Conservation (phyloP, 1,284 basidiomycete genomes). For the Calocybe gambosa region DNA sequence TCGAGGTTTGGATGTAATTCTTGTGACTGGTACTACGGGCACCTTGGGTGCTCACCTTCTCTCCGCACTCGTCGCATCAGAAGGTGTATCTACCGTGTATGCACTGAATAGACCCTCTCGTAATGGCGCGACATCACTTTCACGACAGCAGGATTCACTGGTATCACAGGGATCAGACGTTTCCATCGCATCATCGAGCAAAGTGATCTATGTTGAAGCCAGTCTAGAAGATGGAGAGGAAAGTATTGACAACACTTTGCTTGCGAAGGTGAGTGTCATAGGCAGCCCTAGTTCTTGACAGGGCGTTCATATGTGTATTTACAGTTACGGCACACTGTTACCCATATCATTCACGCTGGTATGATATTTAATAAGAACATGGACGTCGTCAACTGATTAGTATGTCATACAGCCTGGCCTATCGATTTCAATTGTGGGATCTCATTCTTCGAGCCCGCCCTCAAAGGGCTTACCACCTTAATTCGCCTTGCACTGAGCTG, state of each 20-base stretch:
- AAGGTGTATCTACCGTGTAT: slow-evolving; percentile 1
- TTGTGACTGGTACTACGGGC: slow-evolving; percentile 9
- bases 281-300: no score
- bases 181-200: neutral
- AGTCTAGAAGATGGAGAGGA: neutral
- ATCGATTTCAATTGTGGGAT: slow-evolving; percentile 8
- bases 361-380: neutral
- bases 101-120: slow-evolving; percentile 8
- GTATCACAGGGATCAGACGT: slow-evolving; percentile 1
- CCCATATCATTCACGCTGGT: slow-evolving; percentile 6
- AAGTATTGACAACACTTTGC: slow-evolving; percentile 1
- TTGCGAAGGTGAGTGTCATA: neutral
- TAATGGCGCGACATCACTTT: neutral
- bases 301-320: no score
- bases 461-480: slow-evolving; percentile 3
- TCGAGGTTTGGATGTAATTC: neutral
- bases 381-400: neutral
- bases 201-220: slow-evolving; percentile 1
- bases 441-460: neutral
- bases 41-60: slow-evolving; percentile 6
- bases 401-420: slow-evolving; percentile 3
- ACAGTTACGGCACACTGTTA: neutral
- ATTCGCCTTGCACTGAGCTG: no score
- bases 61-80: neutral
- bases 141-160: neutral